Conservation (phyloP, 768 basidiomycete genomes). For the Lentinula guzmanii region DNA sequence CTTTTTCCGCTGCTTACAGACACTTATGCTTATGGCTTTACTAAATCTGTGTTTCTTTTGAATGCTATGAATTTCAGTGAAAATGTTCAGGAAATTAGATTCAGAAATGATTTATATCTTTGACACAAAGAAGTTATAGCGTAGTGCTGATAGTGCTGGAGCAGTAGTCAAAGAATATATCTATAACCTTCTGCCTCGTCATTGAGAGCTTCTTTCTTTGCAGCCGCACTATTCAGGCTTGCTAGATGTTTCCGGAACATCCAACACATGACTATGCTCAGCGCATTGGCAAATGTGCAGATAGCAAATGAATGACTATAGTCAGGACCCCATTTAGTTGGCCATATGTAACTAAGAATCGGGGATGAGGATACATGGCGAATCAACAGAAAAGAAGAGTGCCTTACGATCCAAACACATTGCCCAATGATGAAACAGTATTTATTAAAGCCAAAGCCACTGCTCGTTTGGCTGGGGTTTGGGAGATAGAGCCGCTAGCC, state of each 20-base stretch:
- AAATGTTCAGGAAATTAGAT: no score
- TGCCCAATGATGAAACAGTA: slow-evolving; percentile 76
- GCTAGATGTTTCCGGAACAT: slow-evolving; percentile 41
- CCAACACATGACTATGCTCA: slow-evolving; percentile 45
- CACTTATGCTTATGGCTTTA: neutral
- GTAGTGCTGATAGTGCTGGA: neutral
- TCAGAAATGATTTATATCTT: no score
- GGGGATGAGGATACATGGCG: neutral
- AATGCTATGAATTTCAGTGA: no score
- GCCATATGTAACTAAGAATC: slow-evolving; percentile 51
- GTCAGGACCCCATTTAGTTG: slow-evolving; percentile 59
- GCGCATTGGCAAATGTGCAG: slow-evolving; percentile 52
- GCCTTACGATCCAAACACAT: slow-evolving; percentile 76
- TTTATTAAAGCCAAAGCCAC: slow-evolving; percentile 84
- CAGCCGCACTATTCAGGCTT: slow-evolving; percentile 31
- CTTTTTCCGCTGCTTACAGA: neutral
- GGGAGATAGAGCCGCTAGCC: slow-evolving; percentile 42
- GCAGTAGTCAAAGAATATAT: slow-evolving; percentile 34
- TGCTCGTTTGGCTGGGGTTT: slow-evolving; percentile 83
- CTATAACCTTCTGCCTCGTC: slow-evolving; percentile 31
- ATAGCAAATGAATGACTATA: slow-evolving; percentile 71
- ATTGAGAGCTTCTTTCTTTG: slow-evolving; percentile 29
- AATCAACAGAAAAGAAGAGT: neutral
- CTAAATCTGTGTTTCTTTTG: neutral
- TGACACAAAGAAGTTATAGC: no score